Percentiles rank a stretch among this genome's conserved stretches.
These are phyloP conservation scores for Camellia sinensis DNA, from an alignment of 148 eudicot genomes.

Conservation along the genomic window DNA sequence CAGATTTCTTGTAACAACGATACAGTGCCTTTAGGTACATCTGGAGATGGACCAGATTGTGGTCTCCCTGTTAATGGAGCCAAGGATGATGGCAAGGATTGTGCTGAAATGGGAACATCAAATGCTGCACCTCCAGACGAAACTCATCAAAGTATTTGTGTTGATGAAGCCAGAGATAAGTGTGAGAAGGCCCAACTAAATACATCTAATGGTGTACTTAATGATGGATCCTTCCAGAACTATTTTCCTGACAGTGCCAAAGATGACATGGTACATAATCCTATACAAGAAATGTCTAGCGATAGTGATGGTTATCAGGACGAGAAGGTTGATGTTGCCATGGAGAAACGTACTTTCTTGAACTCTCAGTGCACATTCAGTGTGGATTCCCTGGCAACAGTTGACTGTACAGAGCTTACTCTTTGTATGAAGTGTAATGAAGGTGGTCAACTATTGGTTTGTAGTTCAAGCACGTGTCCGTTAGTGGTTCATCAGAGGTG, in stretches of 20 bases:
- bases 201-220: slow-evolving; percentile 2
- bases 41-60: slow-evolving; percentile 11
- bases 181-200: slow-evolving; percentile 10
- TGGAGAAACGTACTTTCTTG: slow-evolving; percentile 37
- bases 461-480: slow-evolving; percentile 53
- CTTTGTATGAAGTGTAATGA: slow-evolving; percentile 67
- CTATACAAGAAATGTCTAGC: slow-evolving; percentile 19
- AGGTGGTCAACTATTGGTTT: slow-evolving; percentile 60
- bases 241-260: slow-evolving; percentile 6
- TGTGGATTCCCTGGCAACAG: slow-evolving; percentile 41
- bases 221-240: slow-evolving; percentile 13
- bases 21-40: neutral
- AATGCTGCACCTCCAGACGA: neutral
- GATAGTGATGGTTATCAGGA: slow-evolving; percentile 29
- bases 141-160: slow-evolving; percentile 2
- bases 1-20: slow-evolving; percentile 13
- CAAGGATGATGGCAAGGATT: slow-evolving; percentile 8
- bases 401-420: slow-evolving; percentile 36
- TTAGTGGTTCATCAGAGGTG: slow-evolving; percentile 67
- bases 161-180: slow-evolving; percentile 19
- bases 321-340: slow-evolving; percentile 32
- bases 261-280: slow-evolving; percentile 9
- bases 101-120: slow-evolving; percentile 19
- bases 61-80: slow-evolving; percentile 12
- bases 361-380: slow-evolving; percentile 38